Evolutionary conservation across 129 eudicot species (phyloP).

Genomic region (Lactuca saligna): DNA sequence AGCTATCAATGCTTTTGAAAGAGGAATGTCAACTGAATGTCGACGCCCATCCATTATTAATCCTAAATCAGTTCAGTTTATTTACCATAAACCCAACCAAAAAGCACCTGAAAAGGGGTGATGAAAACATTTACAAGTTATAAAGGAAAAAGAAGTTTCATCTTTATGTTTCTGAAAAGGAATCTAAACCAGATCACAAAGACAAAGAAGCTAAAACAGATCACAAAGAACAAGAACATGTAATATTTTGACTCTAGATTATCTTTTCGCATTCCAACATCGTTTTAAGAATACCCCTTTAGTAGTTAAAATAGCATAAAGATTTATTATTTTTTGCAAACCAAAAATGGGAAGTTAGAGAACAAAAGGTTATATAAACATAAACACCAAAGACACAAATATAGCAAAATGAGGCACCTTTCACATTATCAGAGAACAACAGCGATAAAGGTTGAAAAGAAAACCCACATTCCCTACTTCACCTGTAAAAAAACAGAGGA

Average conservation of each 20-base stretch:
- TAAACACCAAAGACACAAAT: conserved; percentile 29
- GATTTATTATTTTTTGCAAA: neutral
- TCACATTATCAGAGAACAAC: conserved; percentile 21
- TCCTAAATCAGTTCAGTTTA: conserved; percentile 4
- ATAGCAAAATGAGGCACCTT: conserved; percentile 47
- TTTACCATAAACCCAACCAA: conserved; percentile 25
- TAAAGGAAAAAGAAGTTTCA: conserved; percentile 24
- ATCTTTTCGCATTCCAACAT: conserved; percentile 4
- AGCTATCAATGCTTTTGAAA: conserved; percentile 77
- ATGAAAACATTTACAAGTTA: conserved; percentile 23
- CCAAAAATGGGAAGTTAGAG: conserved; percentile 14
- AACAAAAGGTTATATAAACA: conserved; percentile 9
- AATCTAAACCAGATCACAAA: conserved; percentile 14
- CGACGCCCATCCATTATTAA: conserved; percentile 75
- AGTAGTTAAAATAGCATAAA: conserved; percentile 1
- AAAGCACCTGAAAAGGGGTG: conserved; percentile 24
- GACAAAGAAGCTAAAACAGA: conserved; percentile 9
- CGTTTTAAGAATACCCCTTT: conserved; percentile 14
- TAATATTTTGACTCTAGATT: neutral
- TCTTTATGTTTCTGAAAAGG: conserved; percentile 16
- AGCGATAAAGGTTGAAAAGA: conserved; percentile 17
- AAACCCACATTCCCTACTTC: conserved; percentile 32
- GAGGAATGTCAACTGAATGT: conserved; percentile 90
- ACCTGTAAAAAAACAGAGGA: conserved; percentile 38
- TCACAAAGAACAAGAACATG: conserved; percentile 3